Conservation (phyloP, 148 eudicot genomes). For the Vaccinium vitisidaea region DNA sequence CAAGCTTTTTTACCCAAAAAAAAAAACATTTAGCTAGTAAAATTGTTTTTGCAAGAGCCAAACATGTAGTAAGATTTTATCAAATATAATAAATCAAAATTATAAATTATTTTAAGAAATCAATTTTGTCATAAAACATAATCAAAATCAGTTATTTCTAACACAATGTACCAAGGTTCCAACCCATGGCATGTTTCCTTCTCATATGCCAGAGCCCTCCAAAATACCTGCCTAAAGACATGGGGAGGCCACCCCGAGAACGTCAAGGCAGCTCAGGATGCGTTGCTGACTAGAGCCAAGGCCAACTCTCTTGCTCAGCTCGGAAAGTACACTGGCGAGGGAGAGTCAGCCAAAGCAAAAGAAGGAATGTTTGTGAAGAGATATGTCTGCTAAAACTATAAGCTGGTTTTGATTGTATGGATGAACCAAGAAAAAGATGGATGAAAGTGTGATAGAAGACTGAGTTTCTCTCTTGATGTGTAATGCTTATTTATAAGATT, state of each 20-base stretch:
- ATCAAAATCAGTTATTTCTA: too few species aligned
- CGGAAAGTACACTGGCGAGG: constrained; percentile 87
- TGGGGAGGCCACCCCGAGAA: constrained; percentile 88
- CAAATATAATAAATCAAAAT: too few species aligned
- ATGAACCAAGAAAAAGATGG: constrained; percentile 10
- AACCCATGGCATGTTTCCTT: constrained; percentile 95
- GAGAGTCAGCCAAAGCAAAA: constrained; percentile 80
- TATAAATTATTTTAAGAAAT: too few species aligned
- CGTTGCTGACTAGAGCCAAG: constrained; percentile 64
- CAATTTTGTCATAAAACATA: too few species aligned
- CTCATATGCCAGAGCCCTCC: constrained; percentile 93
- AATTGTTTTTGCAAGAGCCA: too few species aligned
- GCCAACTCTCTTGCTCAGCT: constrained; percentile 90
- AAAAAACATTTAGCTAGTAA: too few species aligned
- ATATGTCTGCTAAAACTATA: constrained; percentile 52
- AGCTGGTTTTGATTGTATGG: background rate
- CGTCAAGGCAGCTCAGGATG: constrained; percentile 71
- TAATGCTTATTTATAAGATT: constrained; percentile 7
- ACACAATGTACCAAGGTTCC: constrained; percentile 72
- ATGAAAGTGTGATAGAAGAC: background rate
- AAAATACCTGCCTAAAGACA: constrained; percentile 89
- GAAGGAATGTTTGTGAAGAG: constrained; percentile 84
- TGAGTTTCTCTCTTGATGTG: constrained; percentile 14
- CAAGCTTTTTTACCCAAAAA: too few species aligned
- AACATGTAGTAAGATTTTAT: too few species aligned